Evolutionary conservation across 1,284 basidiomycete species (phyloP).

Genomic region (Trametes sp.): DNA sequence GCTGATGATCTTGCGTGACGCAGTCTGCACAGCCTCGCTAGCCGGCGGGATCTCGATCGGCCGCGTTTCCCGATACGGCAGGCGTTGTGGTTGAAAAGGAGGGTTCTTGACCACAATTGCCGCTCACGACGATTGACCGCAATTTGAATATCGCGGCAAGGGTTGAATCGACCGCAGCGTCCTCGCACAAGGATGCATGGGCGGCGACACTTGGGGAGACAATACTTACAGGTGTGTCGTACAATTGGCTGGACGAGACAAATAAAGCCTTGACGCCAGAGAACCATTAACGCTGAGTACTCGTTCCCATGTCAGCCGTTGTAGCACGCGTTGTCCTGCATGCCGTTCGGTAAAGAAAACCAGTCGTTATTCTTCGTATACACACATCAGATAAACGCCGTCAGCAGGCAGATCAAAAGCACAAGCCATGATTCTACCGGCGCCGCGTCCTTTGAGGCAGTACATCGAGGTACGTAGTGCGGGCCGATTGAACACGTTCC

Average conservation of each 20-base stretch:
- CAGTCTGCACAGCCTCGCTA: conserved; percentile 28
- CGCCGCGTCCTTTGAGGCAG: neutral
- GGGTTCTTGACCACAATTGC: conserved; percentile 11
- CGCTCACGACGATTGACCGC: neutral
- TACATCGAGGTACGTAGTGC: neutral
- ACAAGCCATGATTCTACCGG: no score
- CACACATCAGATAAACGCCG: neutral
- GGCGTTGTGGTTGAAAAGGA: conserved; percentile 17
- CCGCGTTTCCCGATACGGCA: conserved; percentile 16
- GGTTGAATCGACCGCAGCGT: neutral
- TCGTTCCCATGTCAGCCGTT: conserved; percentile 6
- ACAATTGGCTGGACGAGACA: neutral
- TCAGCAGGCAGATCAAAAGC: no score
- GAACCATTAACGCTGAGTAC: neutral
- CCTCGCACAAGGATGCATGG: no score
- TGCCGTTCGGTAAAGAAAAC: neutral
- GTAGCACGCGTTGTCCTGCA: neutral
- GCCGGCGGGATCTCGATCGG: conserved; percentile 12
- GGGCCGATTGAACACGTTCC: neutral
- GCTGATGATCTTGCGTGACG: no score
- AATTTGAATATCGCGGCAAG: neutral
- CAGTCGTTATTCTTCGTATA: no score
- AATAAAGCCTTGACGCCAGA: neutral
- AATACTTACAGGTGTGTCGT: no score
- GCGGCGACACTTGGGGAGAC: no score